Evolutionary conservation across 805 yeast genomes (phyloP), one percentile per base, ranked within the genome.

Genomic region (Candida jianshihensis): DNA sequence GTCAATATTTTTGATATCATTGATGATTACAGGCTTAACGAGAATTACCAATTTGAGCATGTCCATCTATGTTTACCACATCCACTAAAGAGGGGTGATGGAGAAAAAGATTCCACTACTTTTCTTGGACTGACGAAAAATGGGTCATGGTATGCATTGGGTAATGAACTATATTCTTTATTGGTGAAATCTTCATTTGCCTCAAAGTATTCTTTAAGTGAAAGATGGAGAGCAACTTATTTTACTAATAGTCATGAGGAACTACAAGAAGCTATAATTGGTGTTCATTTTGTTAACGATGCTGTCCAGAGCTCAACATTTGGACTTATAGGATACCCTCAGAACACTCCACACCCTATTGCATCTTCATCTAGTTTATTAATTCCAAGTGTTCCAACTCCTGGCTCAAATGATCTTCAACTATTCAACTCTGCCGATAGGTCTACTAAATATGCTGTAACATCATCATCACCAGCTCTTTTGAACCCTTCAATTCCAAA

Each of bases 111-210:
- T 33, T 46, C 63, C 26, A 77, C 80, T 3, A 81, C 90, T 10
- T 78, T 78, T 47, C 66, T 90, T 26, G 85, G 77, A 40, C 69
- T 78, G 21, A 75, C 88, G 0, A 65, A 63, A 21, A 64, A 66
- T 32, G 79, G 81, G 4, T 68, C 81, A 1, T 89, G 96, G 95
- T 85, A 73, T 63, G 96, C 96, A 4, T 68, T 90, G 73, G 82
- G 94, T 17, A 82, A 78, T 46, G 55, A 60, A 18, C 70, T 78
- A 46, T 90, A 81, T 54, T 96, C 96, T 0, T 78, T 94, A 0
- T 59, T 90, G 33, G 87, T 90, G 8, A 74, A 76, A 38, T 73
- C 86, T 7, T 92, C 96, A 0, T 90, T 95, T 0, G 49, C 71
- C 2, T 81, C 96, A 0, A 66, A 71, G 34, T 87, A 81, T 60